Conservation (phyloP, 83 land plant species). For the Isoetes engelmannii region DNA sequence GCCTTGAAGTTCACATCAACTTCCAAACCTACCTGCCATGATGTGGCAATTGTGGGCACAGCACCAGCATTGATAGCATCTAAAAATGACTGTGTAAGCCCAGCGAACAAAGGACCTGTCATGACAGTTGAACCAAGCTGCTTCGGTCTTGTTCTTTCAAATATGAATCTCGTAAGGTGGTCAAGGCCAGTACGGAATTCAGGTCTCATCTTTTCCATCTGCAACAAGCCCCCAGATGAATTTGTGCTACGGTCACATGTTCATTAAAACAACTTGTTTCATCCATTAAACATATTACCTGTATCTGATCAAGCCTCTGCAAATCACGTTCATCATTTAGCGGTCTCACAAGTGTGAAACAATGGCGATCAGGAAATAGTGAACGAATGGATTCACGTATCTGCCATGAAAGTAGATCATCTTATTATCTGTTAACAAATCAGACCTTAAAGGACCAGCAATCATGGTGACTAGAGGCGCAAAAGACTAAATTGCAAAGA, state of each 20-base stretch:
- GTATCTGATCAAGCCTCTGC: slow-evolving; percentile 8
- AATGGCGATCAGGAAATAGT: slow-evolving; percentile 11
- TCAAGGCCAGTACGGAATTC: slow-evolving; percentile 37
- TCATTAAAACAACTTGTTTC: no score
- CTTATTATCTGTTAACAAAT: no score
- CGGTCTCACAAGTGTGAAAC: slow-evolving; percentile 13
- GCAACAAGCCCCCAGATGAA: slow-evolving; percentile 1
- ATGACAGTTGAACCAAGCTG: slow-evolving; percentile 40
- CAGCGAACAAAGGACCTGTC: slow-evolving; percentile 43
- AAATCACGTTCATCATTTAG: slow-evolving; percentile 10
- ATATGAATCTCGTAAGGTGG: slow-evolving; percentile 29
- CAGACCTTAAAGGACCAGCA: no score
- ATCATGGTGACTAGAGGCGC: no score
- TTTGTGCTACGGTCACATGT: no score
- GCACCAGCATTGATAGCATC: slow-evolving; percentile 49
- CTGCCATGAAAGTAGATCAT: slow-evolving; percentile 1
- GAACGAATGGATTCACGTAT: slow-evolving; percentile 13
- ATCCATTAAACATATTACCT: not conserved
- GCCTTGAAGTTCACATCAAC: not conserved
- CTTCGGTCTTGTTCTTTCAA: slow-evolving; percentile 41
- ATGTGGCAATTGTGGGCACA: slow-evolving; percentile 44
- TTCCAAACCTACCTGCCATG: slow-evolving; percentile 37
- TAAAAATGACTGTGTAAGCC: slow-evolving; percentile 37
- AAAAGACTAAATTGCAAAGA: no score
- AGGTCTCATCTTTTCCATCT: slow-evolving; percentile 37